Evolutionary conservation across 192 early-diverging fungal species (phyloP).

Genomic region (Fimicolochytrium jonesii): DNA sequence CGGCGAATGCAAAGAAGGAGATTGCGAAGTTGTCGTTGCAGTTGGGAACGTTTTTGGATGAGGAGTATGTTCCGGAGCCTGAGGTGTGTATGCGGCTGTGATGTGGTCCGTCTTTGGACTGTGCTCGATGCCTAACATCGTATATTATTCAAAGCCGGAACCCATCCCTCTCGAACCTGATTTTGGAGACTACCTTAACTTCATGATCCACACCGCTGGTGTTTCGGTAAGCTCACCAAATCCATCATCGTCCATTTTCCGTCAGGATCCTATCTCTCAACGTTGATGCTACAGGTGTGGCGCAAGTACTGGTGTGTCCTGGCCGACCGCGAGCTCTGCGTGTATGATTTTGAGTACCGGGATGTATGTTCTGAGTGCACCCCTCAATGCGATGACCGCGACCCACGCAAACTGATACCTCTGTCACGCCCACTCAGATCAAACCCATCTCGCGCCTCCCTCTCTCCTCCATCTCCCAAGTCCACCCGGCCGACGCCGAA

Average conservation of each 20-base stretch:
- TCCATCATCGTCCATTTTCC: slow-evolving; percentile 7
- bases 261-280: no score
- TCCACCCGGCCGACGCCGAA: slow-evolving; percentile 30
- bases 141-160: no score
- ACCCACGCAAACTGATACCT: not conserved
- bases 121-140: slow-evolving; percentile 1
- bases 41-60: slow-evolving; percentile 36
- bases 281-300: slow-evolving; percentile 31
- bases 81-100: slow-evolving; percentile 11
- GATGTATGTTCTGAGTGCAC: slow-evolving; percentile 29
- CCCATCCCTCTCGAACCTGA: slow-evolving; percentile 24
- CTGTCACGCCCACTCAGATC: slow-evolving; percentile 7
- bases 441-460: slow-evolving; percentile 31
- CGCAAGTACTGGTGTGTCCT: slow-evolving; percentile 44
- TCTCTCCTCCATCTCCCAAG: slow-evolving; percentile 12
- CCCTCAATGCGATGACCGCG: no score
- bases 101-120: no score
- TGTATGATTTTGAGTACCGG: slow-evolving; percentile 45
- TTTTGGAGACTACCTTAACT: slow-evolving; percentile 35
- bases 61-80: slow-evolving; percentile 25
- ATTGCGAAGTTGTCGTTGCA: slow-evolving; percentile 28
- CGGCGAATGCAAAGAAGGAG: slow-evolving; percentile 33
- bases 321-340: slow-evolving; percentile 20
- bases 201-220: slow-evolving; percentile 24
- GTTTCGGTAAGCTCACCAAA: slow-evolving; percentile 19